Evolutionary conservation across 345 rosid species (phyloP), one percentile per base, ranked within the genome.

Genomic region (Citrus glauca): DNA sequence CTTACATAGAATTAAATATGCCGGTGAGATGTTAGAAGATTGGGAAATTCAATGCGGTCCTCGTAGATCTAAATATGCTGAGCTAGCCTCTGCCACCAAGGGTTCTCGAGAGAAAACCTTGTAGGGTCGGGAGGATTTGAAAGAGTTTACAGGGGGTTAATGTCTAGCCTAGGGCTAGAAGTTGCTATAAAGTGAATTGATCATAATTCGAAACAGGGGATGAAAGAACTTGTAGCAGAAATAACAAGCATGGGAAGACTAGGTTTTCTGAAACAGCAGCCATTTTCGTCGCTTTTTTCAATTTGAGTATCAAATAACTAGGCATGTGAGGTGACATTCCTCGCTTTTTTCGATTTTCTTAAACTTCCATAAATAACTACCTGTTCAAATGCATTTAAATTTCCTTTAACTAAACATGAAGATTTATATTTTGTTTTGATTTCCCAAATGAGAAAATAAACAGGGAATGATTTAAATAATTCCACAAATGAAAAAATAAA

Each of bases 81-180:
- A 90, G 50, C 86, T 90, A 48, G 72, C 56, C 69, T 81, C 38
- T 27, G 88, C 91, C 17, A 85, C 93, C 22, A 82, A 72, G 4
- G 88, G 90, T 35, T 90, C 88, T 62, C 80, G 81, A 74, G 88
- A 84, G 50, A 85, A 74, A 84, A 86, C 65, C 81, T 90, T 48
- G 74, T 88, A 16, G 93, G 93, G 0, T 77, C 72, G 48, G 89
- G 93, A 25, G 93, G 90, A 6, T 90, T 88, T 75, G 90, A 87
- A 9, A 82, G 81, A 42, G 91, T 90, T 57, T 90, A 85, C 28
- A 78, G 61, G 72, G 86, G 88, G 13, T 67, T 80, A 16, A n/a
- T 83, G 9, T 81, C 79, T 5, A 74, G 68, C 53, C 65, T 81
- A 9, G 66, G 53, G 9, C 62, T 64, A 20, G 64, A 81, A 42